These are phyloP conservation scores for Mrakia blollopis DNA, from an alignment of 768 basidiomycete genomes.

Conservation along the genomic window DNA sequence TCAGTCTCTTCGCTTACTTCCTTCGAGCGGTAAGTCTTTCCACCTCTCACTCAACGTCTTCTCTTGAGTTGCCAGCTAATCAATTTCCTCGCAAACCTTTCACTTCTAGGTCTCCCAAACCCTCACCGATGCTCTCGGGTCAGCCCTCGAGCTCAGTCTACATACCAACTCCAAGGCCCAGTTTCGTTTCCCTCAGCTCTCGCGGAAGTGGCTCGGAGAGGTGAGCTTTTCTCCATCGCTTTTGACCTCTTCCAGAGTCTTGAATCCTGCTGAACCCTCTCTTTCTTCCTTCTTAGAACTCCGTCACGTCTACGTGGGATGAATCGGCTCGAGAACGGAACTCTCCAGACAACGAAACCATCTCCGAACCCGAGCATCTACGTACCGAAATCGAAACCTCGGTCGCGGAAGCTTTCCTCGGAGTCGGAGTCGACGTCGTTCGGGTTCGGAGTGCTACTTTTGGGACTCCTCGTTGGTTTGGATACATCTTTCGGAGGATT, in stretches of 20 bases:
- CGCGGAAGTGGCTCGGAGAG: slow-evolving; percentile 22
- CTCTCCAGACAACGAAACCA: background rate
- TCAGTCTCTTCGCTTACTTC: slow-evolving; percentile 22
- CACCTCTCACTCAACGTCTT: background rate
- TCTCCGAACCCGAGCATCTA: slow-evolving; percentile 2
- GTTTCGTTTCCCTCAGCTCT: slow-evolving; percentile 17
- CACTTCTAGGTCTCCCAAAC: slow-evolving; percentile 21
- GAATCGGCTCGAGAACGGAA: slow-evolving; percentile 22
- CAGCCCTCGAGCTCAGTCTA: background rate
- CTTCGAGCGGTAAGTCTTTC: background rate
- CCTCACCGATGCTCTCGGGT: background rate
- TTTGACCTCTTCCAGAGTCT: background rate
- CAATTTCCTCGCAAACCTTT: no score
- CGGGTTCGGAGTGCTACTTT: background rate
- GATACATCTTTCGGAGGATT: background rate
- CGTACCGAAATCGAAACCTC: slow-evolving; percentile 18
- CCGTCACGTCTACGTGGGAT: slow-evolving; percentile 25
- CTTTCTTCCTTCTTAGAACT: background rate
- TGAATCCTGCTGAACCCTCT: background rate
- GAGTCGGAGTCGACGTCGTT: background rate
- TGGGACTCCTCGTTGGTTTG: slow-evolving; percentile 5
- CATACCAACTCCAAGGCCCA: background rate
- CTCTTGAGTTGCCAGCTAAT: no score
- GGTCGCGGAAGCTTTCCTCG: slow-evolving; percentile 9
- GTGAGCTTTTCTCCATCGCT: background rate